These are phyloP conservation scores for Aureobasidium sp. DNA, from an alignment of 2,329 filamentous ascomycete genomes.

Conservation along the genomic window DNA sequence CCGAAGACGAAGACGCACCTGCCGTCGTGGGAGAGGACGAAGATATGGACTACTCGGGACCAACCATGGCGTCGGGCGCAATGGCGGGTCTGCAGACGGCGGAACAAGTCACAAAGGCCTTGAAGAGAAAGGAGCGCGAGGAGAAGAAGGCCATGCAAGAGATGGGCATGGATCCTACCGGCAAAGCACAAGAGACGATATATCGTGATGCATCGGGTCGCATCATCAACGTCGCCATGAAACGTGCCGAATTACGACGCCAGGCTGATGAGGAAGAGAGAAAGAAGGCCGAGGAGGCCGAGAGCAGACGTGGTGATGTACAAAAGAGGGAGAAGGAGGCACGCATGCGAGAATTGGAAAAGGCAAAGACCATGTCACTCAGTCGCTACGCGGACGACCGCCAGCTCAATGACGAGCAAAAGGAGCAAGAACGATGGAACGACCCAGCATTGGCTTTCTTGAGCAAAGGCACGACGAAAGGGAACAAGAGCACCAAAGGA, in stretches of 20 bases:
- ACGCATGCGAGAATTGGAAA: constrained; percentile 61
- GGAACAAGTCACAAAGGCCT: constrained; percentile 55
- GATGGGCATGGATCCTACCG: constrained; percentile 37
- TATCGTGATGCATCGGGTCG: constrained; percentile 92
- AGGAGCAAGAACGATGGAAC: constrained; percentile 74
- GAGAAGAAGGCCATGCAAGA: constrained; percentile 48
- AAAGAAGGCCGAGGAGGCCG: constrained; percentile 58
- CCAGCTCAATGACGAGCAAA: constrained; percentile 77
- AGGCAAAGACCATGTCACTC: constrained; percentile 75
- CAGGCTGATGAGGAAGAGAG: constrained; percentile 65
- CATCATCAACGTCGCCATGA: constrained; percentile 90
- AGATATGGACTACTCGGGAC: constrained; percentile 38
- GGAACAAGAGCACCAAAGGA: constrained; percentile 50
- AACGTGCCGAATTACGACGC: constrained; percentile 75
- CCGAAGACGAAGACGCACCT: constrained; percentile 37
- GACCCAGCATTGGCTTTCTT: constrained; percentile 85
- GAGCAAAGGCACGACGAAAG: constrained; percentile 45
- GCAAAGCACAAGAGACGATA: constrained; percentile 67
- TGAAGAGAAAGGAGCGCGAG: constrained; percentile 58
- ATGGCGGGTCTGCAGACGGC: constrained; percentile 82
- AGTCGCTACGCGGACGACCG: constrained; percentile 77
- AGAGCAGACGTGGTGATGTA: constrained; percentile 75
- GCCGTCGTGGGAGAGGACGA: constrained; percentile 47
- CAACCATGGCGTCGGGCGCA: constrained; percentile 81
- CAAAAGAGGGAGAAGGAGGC: constrained; percentile 63